Evolutionary conservation across 352 stramenopile species (phyloP), one percentile per base, ranked within the genome.

Genomic region (Phytophthora foliorum): DNA sequence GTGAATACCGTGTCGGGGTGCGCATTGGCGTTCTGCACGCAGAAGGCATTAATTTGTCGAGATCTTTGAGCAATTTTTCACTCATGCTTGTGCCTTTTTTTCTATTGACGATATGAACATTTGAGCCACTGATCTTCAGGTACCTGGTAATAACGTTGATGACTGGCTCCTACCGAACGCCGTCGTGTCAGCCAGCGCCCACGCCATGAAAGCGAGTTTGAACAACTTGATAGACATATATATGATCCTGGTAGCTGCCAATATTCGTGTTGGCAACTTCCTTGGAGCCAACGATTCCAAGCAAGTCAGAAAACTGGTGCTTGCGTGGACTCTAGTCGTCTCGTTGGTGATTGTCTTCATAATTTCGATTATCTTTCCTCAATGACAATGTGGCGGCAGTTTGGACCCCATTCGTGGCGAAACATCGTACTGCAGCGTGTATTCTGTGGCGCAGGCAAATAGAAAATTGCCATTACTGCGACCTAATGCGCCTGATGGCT

Each of bases 21-120:
- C 57, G 80, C 80, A 38, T 62, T 97, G 38, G 91, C 90, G 31
- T 90, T 87, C 69, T 82, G 88, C 54, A 94, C 89, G 19, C 56
- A 51, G 57, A 91, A 0, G 89, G 88, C 16, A 89, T 88, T 10
- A 84, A 88, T n/a, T 55, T 96, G 5, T 83, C 88, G 1, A 78
- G 84, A 19, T 78, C 79, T 0, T n/a, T n/a, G n/a, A n/a, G n/a
- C n/a, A n/a, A n/a, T n/a, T n/a, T n/a, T n/a, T n/a, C n/a, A n/a
- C n/a, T n/a, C n/a, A n/a, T n/a, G n/a, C n/a, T n/a, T n/a, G n/a
- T n/a, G n/a, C n/a, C n/a, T n/a, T n/a, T n/a, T n/a, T n/a, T n/a
- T n/a, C n/a, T n/a, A n/a, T n/a, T n/a, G n/a, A n/a, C n/a, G n/a
- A n/a, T n/a, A n/a, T n/a, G n/a, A n/a, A n/a, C n/a, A n/a, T n/a